These are phyloP conservation scores for Cicer bijugum DNA, from an alignment of 306 rosid species.

Conservation along the genomic window DNA sequence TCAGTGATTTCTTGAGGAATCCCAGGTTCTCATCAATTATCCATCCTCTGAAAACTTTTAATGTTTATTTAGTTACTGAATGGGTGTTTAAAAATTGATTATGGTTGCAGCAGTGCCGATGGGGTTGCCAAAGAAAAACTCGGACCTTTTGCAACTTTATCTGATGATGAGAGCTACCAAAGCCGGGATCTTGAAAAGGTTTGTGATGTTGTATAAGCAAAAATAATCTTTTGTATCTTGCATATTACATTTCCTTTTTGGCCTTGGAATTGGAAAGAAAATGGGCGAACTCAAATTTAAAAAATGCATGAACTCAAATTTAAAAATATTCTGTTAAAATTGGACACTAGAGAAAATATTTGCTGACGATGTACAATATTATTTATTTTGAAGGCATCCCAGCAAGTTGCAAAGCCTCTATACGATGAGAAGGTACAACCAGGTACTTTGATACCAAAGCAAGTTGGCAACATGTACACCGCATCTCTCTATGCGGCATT, in stretches of 20 bases:
- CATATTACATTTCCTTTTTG: background rate
- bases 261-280: background rate
- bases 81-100: conserved; percentile 45
- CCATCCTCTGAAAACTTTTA: conserved; percentile 27
- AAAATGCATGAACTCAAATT: background rate
- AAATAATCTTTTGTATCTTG: conserved; percentile 9
- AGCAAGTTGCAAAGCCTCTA: conserved; percentile 86
- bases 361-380: conserved; percentile 37
- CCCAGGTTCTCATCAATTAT: conserved; percentile 62
- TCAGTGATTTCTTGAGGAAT: conserved; percentile 74
- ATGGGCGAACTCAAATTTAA: background rate
- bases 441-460: conserved; percentile 88
- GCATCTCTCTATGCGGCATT: conserved; percentile 99
- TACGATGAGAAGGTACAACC: conserved; percentile 90
- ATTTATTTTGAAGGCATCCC: conserved; percentile 65
- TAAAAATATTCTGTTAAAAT: conserved; percentile 3
- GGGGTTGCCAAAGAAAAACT: conserved; percentile 79
- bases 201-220: conserved; percentile 34
- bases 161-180: conserved; percentile 88
- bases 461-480: conserved; percentile 98
- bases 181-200: conserved; percentile 99
- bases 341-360: conserved; percentile 31
- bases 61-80: conserved; percentile 35
- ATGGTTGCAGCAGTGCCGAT: conserved; percentile 70
- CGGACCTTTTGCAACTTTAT: conserved; percentile 67